Conservation (phyloP, 257 asterid genomes). For the Nicotiana obtusifolia region DNA sequence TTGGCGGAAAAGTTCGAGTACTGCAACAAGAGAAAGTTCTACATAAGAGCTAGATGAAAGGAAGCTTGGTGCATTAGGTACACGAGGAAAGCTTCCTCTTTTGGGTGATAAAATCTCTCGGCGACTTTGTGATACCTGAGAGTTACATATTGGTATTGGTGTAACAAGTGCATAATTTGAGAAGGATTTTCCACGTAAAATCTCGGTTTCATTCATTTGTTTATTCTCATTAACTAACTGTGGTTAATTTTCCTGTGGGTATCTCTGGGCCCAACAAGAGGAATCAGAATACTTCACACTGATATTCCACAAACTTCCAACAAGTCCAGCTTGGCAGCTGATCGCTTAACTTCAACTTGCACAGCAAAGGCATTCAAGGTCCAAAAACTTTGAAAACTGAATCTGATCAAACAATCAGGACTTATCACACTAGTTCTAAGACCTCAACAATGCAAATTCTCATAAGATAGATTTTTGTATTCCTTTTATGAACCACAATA, state of each 20-base stretch:
- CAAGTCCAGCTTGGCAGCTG: not conserved
- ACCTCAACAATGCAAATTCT: not conserved
- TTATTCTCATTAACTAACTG: not conserved
- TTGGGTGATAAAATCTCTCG: not conserved
- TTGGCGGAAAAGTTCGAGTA: not conserved
- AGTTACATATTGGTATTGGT: not conserved
- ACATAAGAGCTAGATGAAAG: not conserved
- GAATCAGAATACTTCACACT: not conserved
- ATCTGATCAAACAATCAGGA: not conserved
- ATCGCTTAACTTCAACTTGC: not conserved
- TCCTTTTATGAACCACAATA: not conserved
- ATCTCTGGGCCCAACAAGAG: not conserved
- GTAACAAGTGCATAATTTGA: not conserved
- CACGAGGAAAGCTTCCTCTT: not conserved
- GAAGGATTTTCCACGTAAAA: not conserved
- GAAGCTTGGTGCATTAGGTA: not conserved
- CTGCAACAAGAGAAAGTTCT: not conserved
- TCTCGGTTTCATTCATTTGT: not conserved
- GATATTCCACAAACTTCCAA: not conserved
- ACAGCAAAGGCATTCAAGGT: not conserved
- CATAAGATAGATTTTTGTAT: not conserved
- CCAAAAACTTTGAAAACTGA: not conserved
- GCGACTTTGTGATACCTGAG: not conserved
- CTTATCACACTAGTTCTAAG: not conserved
- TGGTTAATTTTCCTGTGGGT: not conserved